phyloP scores from a whole-genome alignment of 2,329 filamentous ascomycete genomes.

The Pseudogymnoascus sp. region DNA sequence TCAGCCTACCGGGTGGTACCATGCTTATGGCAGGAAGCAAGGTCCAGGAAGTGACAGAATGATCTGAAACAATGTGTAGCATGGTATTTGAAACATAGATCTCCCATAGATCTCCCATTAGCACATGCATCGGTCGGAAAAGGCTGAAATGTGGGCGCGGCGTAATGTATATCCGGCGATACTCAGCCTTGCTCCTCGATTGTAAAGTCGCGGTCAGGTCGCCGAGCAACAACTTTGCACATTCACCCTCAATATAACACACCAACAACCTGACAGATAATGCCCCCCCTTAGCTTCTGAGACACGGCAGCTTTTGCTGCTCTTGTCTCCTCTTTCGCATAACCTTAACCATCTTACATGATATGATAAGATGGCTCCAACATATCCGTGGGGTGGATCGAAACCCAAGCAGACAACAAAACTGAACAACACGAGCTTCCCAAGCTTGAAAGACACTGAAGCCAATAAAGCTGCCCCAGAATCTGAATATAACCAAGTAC shows the following conservation, averaged over 20 bases:
- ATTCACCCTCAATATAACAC: slow-evolving; percentile 1
- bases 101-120: background rate
- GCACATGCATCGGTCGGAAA: slow-evolving; percentile 8
- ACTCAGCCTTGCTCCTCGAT: slow-evolving; percentile 8
- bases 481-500: slow-evolving; percentile 71
- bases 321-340: slow-evolving; percentile 6
- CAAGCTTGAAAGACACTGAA: slow-evolving; percentile 40
- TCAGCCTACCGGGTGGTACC: background rate
- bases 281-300: background rate
- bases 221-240: slow-evolving; percentile 7
- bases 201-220: slow-evolving; percentile 7
- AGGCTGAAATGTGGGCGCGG: slow-evolving; percentile 7
- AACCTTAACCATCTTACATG: slow-evolving; percentile 1
- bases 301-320: slow-evolving; percentile 6
- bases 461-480: slow-evolving; percentile 33
- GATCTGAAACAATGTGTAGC: background rate
- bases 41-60: background rate
- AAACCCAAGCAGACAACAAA: slow-evolving; percentile 22
- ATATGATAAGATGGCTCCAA: slow-evolving; percentile 25
- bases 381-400: slow-evolving; percentile 25
- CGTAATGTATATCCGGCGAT: slow-evolving; percentile 7
- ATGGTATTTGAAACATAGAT: background rate
- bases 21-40: background rate
- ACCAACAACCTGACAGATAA: slow-evolving; percentile 2
- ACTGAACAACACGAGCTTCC: slow-evolving; percentile 42